phyloP scores from a whole-genome alignment of 2,329 filamentous ascomycete species.

The Fusarium citri region DNA sequence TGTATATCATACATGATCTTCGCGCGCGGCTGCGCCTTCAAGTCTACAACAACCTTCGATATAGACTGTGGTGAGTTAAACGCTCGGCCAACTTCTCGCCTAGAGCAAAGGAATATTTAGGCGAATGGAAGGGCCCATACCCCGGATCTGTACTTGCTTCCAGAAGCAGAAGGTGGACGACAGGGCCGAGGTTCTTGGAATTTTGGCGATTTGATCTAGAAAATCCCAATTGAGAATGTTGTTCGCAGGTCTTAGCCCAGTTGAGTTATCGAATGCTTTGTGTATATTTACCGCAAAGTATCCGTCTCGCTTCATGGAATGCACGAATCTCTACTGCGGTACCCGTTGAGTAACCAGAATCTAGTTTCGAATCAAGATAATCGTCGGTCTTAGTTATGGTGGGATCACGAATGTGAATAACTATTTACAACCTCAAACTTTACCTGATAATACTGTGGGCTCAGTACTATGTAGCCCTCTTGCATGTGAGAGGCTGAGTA shows the following conservation, averaged over 20 bases:
- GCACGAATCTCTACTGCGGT: not conserved
- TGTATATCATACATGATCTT: conserved; percentile 24
- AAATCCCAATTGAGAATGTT: conserved; percentile 5
- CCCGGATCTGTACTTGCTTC: conserved; percentile 24
- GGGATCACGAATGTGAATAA: not conserved
- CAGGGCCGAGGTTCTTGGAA: conserved; percentile 9
- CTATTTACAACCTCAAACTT: not conserved
- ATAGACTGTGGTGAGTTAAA: conserved; percentile 13
- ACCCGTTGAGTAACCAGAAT: not conserved
- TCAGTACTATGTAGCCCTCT: not conserved
- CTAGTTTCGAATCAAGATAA: not conserved
- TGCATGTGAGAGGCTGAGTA: not conserved
- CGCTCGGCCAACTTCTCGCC: conserved; percentile 6
- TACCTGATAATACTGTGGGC: not conserved
- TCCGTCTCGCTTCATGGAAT: not conserved
- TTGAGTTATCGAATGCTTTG: conserved; percentile 12
- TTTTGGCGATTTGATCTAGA: conserved; percentile 12
- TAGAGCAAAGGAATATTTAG: conserved; percentile 2
- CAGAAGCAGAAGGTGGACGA: conserved; percentile 40
- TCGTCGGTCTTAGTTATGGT: not conserved
- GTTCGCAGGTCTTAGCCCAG: conserved; percentile 17
- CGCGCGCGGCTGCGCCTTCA: conserved; percentile 27
- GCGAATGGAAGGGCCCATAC: conserved; percentile 7
- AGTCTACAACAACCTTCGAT: not conserved
- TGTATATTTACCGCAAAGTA: not conserved